Percentiles rank a stretch among this genome's conserved stretches.
Evolutionary conservation across 768 basidiomycete species (phyloP).

Genomic region (Glaciozyma martinii): DNA sequence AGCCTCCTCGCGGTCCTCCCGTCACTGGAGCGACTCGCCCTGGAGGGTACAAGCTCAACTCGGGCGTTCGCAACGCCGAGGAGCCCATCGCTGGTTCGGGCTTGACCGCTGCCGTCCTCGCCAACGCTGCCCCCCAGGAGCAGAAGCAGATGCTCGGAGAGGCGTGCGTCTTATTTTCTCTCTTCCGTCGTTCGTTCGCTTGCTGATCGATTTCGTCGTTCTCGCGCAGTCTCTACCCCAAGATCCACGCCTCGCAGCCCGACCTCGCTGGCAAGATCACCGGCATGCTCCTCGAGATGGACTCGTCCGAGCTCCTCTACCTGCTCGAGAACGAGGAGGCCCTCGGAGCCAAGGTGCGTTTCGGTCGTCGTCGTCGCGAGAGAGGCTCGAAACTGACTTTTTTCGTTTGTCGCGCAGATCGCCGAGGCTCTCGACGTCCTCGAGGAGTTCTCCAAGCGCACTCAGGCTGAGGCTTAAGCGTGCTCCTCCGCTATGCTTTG

Average conservation of each 20-base stretch:
- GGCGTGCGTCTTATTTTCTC: constrained; percentile 35
- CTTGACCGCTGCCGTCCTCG: constrained; percentile 57
- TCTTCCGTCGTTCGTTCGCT: constrained; percentile 4
- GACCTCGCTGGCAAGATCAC: constrained; percentile 95
- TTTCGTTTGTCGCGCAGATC: constrained; percentile 3
- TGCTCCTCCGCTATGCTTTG: constrained; percentile 4
- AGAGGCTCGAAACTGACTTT: not conserved
- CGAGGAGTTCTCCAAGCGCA: constrained; percentile 19
- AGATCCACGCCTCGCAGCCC: constrained; percentile 58
- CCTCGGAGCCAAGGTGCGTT: constrained; percentile 63
- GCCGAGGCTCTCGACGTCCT: constrained; percentile 30
- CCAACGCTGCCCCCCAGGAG: constrained; percentile 58
- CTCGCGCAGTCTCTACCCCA: constrained; percentile 32
- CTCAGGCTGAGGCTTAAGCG: constrained; percentile 6
- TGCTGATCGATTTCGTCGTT: not conserved
- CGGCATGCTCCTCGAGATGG: constrained; percentile 97
- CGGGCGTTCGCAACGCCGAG: constrained; percentile 28
- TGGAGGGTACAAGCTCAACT: constrained; percentile 28
- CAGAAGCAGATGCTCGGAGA: constrained; percentile 99
- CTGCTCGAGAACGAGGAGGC: constrained; percentile 59
- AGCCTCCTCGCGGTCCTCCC: constrained; percentile 41
- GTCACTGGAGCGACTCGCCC: constrained; percentile 37
- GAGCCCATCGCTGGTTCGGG: constrained; percentile 33
- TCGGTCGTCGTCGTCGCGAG: not conserved
- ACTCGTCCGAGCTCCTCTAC: constrained; percentile 82